Evolutionary conservation across 2,329 filamentous ascomycete species (phyloP), one percentile per base, ranked within the genome.

Genomic region (Clathrospora elynae): DNA sequence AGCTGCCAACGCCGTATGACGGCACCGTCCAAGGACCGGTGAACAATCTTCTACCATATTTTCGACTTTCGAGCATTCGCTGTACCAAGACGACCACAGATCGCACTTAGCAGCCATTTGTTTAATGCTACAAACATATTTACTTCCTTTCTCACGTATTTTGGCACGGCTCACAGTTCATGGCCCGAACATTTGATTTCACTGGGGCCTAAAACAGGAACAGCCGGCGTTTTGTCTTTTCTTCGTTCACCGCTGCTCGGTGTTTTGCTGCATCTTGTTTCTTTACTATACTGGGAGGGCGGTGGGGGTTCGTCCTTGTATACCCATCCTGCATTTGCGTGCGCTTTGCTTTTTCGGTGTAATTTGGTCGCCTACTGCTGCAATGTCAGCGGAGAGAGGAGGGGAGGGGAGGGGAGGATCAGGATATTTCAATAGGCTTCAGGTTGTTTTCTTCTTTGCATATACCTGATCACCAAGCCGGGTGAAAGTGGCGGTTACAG

Each of bases 251-350:
- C 33, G 28, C n/a, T 5, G 22, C 22, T 24, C 16, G 34, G 17
- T 31, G 46, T 46, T 31, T 26, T 37, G 20, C 26, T 45, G 38
- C 38, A 32, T 31, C 29, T 42, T 11, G 9, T 51, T 53, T 54
- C 42, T 46, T 13, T 49, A 36, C 20, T 37, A 43, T 35, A 42
- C 31, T 36, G 42, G 53, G 46, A 41, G 55, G 59, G 40, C 34
- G 48, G 45, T 53, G 53, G 52, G 57, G 42, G 13, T 42, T 50
- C 33, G 41, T 51, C 52, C 52, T 62, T 67, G 61, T 68, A 69
- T 68, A 69, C 65, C 66, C 64, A 57, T 58, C 47, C 38, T 53
- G 46, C 52, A 57, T 62, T 44, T 59, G 31, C 50, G 43, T 34
- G 42, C 33, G 23, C 30, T 33, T 35, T 34, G 45, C 30, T 25